Evolutionary conservation across 331 rosid genomes (phyloP).

Genomic region (Pyrus hybrid): DNA sequence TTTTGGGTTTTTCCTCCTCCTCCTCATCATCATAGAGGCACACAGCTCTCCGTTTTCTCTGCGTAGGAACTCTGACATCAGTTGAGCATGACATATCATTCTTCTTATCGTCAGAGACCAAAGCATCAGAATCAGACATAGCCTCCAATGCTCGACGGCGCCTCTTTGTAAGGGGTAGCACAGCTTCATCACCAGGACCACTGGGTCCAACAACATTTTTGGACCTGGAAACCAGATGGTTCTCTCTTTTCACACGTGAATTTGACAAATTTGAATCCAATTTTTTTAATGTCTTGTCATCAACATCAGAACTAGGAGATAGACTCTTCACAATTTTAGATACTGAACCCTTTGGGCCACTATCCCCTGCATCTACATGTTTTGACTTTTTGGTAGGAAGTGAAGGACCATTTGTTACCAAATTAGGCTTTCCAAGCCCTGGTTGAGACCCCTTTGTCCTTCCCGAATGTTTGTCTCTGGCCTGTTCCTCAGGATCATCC

Average conservation of each 20-base stretch:
- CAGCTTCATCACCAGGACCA: conserved; percentile 41
- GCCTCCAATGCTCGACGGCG: conserved; percentile 41
- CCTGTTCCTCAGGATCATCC: conserved; percentile 28
- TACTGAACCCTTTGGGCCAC: conserved; percentile 22
- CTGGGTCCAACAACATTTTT: conserved; percentile 29
- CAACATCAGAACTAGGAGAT: conserved; percentile 34
- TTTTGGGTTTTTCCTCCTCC: conserved; percentile 66
- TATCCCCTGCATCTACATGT: conserved; percentile 39
- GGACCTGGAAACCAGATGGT: conserved; percentile 22
- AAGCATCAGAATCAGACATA: conserved; percentile 38
- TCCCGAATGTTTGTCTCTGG: conserved; percentile 26
- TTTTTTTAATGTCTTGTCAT: conserved; percentile 39
- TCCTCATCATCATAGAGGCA: conserved; percentile 67
- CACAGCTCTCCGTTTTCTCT: conserved; percentile 76
- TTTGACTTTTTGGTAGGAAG: conserved; percentile 58
- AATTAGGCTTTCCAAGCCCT: conserved; percentile 38
- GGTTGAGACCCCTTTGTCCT: conserved; percentile 44
- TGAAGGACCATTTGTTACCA: conserved; percentile 36
- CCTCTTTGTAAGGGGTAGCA: conserved; percentile 38
- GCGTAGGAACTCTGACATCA: conserved; percentile 30
- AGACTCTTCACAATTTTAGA: conserved; percentile 32
- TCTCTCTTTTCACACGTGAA: conserved; percentile 50
- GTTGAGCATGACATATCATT: conserved; percentile 25
- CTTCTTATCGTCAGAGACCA: conserved; percentile 44
- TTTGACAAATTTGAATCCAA: conserved; percentile 38